A percentile compares a stretch with the other conserved stretches of the same genome.
Conservation (phyloP, 305 asterid species). For the Caryopteris hybrid region DNA sequence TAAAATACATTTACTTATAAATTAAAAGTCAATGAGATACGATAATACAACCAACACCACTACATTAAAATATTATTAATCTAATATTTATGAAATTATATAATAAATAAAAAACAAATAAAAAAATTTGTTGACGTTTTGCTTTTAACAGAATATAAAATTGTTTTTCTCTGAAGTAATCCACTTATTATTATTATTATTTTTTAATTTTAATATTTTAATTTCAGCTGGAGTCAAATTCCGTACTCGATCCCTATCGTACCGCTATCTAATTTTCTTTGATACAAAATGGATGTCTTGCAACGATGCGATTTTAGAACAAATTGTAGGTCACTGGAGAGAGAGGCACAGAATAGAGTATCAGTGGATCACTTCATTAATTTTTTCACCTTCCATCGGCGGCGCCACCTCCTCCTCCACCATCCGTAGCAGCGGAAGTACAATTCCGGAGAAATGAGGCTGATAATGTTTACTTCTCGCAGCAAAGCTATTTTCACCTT, state of each 20-base stretch:
- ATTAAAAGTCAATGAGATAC: no score
- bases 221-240: no score
- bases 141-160: no score
- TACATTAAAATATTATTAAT: no score
- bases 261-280: neutral
- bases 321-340: conserved; percentile 9
- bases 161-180: no score
- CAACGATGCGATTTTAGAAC: neutral
- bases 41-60: no score
- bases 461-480: conserved; percentile 30
- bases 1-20: no score
- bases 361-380: neutral
- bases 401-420: neutral
- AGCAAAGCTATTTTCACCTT: conserved; percentile 27
- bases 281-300: neutral
- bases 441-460: conserved; percentile 28
- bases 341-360: neutral
- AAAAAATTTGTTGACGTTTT: no score
- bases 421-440: conserved; percentile 7
- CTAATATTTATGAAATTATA: no score
- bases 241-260: neutral
- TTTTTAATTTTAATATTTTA: no score
- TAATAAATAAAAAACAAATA: no score
- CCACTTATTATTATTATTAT: no score
- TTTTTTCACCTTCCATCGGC: neutral